phyloP scores from a whole-genome alignment of 192 early-diverging fungal species.

The Pilaira anomala region DNA sequence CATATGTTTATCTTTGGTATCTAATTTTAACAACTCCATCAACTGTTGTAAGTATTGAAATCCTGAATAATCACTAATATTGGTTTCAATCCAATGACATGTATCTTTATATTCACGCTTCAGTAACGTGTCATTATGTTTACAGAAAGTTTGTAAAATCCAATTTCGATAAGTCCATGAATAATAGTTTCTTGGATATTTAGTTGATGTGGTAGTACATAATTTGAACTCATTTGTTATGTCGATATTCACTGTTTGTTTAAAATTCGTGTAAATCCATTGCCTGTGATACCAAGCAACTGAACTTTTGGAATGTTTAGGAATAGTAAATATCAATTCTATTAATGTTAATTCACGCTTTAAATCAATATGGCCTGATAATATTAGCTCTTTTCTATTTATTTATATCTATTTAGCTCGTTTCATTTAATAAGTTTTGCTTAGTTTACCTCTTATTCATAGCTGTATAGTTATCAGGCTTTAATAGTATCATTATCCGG shows the following conservation, averaged over 20 bases:
- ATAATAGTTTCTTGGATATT: slow-evolving; percentile 54
- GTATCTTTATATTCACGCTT: slow-evolving; percentile 8
- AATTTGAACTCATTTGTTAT: slow-evolving; percentile 32
- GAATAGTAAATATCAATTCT: slow-evolving; percentile 48
- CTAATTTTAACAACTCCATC: slow-evolving; percentile 12
- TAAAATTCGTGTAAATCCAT: slow-evolving; percentile 25
- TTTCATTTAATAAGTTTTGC: neutral
- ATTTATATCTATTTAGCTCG: neutral
- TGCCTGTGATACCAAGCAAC: slow-evolving; percentile 51
- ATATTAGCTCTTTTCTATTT: slow-evolving; percentile 43
- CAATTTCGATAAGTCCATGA: slow-evolving; percentile 52
- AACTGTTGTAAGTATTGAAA: slow-evolving; percentile 44
- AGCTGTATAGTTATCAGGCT: slow-evolving; percentile 50
- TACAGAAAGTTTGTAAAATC: slow-evolving; percentile 32
- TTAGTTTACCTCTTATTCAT: slow-evolving; percentile 44
- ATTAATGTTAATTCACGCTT: slow-evolving; percentile 38
- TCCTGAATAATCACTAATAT: slow-evolving; percentile 50
- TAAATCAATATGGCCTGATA: slow-evolving; percentile 25
- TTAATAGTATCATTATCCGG: slow-evolving; percentile 43
- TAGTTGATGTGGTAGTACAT: slow-evolving; percentile 32
- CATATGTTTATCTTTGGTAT: slow-evolving; percentile 11
- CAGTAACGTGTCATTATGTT: slow-evolving; percentile 5
- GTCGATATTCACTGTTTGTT: slow-evolving; percentile 7
- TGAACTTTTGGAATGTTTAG: slow-evolving; percentile 48
- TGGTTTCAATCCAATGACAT: slow-evolving; percentile 27